Percentiles rank a stretch among this genome's conserved stretches.
phyloP scores from a whole-genome alignment of 2,329 filamentous ascomycete genomes.

The Aspergillus latus region DNA sequence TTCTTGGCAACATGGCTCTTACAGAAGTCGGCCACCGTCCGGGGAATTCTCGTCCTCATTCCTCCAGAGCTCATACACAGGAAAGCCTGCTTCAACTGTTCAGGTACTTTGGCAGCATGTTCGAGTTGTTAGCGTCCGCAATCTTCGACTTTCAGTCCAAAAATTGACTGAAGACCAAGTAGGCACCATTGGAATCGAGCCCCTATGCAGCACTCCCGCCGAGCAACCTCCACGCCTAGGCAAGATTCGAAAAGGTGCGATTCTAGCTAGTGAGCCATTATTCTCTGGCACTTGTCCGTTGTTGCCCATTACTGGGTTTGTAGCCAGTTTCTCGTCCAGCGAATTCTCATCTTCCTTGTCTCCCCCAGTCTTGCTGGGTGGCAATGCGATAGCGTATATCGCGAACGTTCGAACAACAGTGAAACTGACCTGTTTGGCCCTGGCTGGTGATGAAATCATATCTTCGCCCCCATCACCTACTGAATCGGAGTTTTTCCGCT shows the following conservation, averaged over 20 bases:
- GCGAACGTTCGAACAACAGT: conserved; percentile 83
- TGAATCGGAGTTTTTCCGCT: conserved; percentile 46
- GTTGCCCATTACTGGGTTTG: conserved; percentile 63
- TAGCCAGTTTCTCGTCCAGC: conserved; percentile 66
- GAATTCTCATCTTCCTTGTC: conserved; percentile 48
- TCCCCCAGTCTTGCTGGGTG: conserved; percentile 57
- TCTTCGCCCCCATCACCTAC: conserved; percentile 30
- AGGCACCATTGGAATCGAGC: conserved; percentile 77
- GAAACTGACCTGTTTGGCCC: conserved; percentile 62
- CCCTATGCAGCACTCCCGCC: conserved; percentile 24
- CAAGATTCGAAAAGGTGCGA: conserved; percentile 73
- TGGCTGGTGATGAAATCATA: conserved; percentile 33
- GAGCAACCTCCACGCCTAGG: conserved; percentile 31
- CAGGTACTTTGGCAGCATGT: conserved; percentile 77
- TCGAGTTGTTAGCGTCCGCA: conserved; percentile 80
- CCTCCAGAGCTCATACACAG: conserved; percentile 26
- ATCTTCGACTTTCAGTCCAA: conserved; percentile 78
- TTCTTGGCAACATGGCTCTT: conserved; percentile 24
- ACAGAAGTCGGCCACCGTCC: conserved; percentile 34
- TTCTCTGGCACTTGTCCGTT: conserved; percentile 32
- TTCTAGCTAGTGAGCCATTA: conserved; percentile 65
- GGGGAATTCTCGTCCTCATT: conserved; percentile 37
- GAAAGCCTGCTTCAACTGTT: conserved; percentile 53
- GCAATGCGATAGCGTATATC: conserved; percentile 71
- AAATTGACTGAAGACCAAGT: conserved; percentile 77